A percentile compares a stretch with the other conserved stretches of the same genome.
Evolutionary conservation across 768 basidiomycete species (phyloP).

Genomic region (Tricholoma sp.): DNA sequence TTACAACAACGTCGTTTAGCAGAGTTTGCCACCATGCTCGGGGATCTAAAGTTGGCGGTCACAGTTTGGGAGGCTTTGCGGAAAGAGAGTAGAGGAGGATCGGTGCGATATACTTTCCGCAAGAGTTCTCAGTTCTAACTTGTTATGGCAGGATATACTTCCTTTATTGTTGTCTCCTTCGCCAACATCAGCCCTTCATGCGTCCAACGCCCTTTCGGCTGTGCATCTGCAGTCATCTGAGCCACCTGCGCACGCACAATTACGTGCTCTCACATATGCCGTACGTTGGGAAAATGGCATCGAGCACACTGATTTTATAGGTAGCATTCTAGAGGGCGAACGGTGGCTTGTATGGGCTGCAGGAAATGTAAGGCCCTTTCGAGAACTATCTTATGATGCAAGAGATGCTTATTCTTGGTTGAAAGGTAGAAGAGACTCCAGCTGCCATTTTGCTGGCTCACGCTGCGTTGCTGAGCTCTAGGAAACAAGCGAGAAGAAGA

Average conservation of each 20-base stretch:
- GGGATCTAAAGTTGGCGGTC: slow-evolving; percentile 82
- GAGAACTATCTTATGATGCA: neutral
- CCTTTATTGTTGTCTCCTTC: slow-evolving; percentile 69
- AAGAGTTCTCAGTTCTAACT: neutral
- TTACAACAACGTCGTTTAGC: slow-evolving; percentile 84
- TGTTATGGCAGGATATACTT: slow-evolving; percentile 63
- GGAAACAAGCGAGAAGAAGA: slow-evolving; percentile 51
- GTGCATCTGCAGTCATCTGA: slow-evolving; percentile 42
- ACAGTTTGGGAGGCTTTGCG: slow-evolving; percentile 81
- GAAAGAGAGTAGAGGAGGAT: slow-evolving; percentile 85
- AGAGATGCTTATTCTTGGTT: slow-evolving; percentile 19
- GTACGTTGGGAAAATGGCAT: slow-evolving; percentile 78
- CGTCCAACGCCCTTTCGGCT: slow-evolving; percentile 50
- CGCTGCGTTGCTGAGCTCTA: slow-evolving; percentile 64
- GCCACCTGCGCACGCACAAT: slow-evolving; percentile 55
- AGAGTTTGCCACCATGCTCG: slow-evolving; percentile 90
- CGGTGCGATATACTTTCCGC: slow-evolving; percentile 44
- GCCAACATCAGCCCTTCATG: slow-evolving; percentile 54
- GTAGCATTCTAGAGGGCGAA: slow-evolving; percentile 62
- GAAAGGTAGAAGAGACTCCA: slow-evolving; percentile 77
- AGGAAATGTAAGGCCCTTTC: slow-evolving; percentile 53
- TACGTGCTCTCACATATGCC: slow-evolving; percentile 63
- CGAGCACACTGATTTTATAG: slow-evolving; percentile 49
- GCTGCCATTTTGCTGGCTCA: slow-evolving; percentile 77
- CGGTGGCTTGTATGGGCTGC: slow-evolving; percentile 86